Conservation (phyloP, 768 basidiomycete genomes). For the Pleurotus giganteus region DNA sequence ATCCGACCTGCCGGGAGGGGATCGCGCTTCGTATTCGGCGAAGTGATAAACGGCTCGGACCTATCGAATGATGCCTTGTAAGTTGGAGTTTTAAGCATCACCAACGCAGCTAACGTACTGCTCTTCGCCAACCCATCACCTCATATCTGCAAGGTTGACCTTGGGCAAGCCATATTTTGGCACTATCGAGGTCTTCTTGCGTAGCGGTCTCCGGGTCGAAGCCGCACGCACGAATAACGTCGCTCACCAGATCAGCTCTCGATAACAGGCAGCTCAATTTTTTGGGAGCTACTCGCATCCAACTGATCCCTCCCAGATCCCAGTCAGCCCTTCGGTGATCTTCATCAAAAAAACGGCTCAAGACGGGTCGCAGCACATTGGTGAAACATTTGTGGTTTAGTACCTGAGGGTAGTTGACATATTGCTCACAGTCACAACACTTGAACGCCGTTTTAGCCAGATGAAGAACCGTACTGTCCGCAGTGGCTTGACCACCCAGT, state of each 20-base stretch:
- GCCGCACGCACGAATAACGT: slow-evolving; percentile 29
- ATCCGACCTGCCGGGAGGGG: neutral
- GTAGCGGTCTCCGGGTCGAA: slow-evolving; percentile 22
- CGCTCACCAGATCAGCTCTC: slow-evolving; percentile 15
- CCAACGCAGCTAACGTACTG: no score
- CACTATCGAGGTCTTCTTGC: no score
- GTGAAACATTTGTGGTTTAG: neutral
- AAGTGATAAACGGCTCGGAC: no score
- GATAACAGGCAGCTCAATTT: neutral
- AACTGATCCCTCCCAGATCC: neutral
- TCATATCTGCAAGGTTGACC: no score
- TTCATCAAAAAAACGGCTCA: neutral
- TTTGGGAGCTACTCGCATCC: neutral
- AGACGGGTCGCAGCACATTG: neutral
- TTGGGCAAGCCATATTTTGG: no score
- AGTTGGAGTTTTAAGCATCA: no score
- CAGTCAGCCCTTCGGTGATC: neutral
- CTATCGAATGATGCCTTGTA: no score
- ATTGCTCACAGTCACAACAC: neutral
- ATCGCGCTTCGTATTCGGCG: no score
- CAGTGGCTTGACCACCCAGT: neutral
- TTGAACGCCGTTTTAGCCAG: slow-evolving; percentile 8
- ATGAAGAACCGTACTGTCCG: neutral
- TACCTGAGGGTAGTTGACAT: neutral
- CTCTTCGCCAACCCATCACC: no score